These are phyloP conservation scores for Bryopsis sp. DNA, from an alignment of 139 green algal species.

Conservation along the genomic window DNA sequence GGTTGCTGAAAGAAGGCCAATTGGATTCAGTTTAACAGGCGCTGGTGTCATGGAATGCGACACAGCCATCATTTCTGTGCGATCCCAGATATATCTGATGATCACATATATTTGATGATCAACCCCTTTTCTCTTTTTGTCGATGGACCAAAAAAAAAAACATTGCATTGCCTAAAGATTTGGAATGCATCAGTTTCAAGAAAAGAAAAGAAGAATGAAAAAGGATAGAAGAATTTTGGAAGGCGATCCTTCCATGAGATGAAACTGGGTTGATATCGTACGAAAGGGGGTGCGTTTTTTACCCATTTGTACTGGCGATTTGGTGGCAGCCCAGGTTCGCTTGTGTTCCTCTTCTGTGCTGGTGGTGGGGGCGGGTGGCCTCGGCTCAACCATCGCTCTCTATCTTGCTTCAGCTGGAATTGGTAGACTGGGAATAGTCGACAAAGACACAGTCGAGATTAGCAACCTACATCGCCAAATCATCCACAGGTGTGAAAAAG, in stretches of 20 bases:
- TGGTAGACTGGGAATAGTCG: constrained; percentile 66
- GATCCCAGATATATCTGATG: not conserved
- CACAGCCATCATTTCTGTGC: too few species aligned
- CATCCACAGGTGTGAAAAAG: constrained; percentile 22
- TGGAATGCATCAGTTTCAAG: too few species aligned
- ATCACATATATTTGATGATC: not conserved
- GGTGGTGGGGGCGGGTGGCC: constrained; percentile 77
- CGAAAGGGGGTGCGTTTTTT: too few species aligned
- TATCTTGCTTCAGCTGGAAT: constrained; percentile 82
- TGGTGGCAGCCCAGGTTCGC: constrained; percentile 44
- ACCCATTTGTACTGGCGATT: not conserved
- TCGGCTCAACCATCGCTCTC: constrained; percentile 72
- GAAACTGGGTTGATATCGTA: too few species aligned
- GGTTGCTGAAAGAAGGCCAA: too few species aligned
- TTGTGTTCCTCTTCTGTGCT: constrained; percentile 59
- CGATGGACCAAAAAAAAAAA: too few species aligned
- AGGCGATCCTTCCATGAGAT: too few species aligned
- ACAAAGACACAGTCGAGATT: constrained; percentile 74
- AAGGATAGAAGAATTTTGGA: too few species aligned
- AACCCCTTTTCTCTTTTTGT: not conserved
- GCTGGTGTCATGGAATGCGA: too few species aligned
- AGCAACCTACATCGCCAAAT: constrained; percentile 81
- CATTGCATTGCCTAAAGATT: too few species aligned
- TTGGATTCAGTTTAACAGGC: too few species aligned
- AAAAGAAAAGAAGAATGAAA: too few species aligned